phyloP scores from a whole-genome alignment of 257 asterid genomes.

The Catharanthus roseus region DNA sequence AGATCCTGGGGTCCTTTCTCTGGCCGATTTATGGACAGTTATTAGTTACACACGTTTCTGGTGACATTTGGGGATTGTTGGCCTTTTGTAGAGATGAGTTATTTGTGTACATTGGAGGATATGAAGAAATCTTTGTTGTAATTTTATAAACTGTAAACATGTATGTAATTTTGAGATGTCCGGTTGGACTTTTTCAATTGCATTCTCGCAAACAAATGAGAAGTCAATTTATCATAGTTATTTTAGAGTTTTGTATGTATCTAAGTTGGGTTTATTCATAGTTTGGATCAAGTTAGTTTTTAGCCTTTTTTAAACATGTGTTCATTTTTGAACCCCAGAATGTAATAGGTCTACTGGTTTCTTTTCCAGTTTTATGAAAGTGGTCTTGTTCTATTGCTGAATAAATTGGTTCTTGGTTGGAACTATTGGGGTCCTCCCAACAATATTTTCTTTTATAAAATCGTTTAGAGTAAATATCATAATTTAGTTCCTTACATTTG shows the following conservation, averaged over 20 bases:
- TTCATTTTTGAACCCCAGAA: too few relatives aligned
- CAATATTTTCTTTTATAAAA: too few relatives aligned
- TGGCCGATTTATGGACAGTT: neutral
- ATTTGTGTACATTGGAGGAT: constrained; percentile 13
- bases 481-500: too few relatives aligned
- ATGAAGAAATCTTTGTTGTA: constrained; percentile 2
- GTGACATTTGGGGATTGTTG: neutral
- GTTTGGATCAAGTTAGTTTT: neutral
- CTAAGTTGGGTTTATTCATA: neutral
- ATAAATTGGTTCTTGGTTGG: too few relatives aligned
- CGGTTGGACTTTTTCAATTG: neutral
- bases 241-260: constrained; percentile 5
- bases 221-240: neutral
- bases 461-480: too few relatives aligned
- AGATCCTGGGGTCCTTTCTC: neutral
- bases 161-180: constrained; percentile 9
- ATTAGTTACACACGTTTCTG: constrained; percentile 6
- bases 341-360: too few relatives aligned
- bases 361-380: too few relatives aligned
- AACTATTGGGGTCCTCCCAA: too few relatives aligned
- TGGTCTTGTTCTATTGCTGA: too few relatives aligned
- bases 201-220: neutral
- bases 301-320: neutral
- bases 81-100: constrained; percentile 13
- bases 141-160: constrained; percentile 6